Conservation (phyloP, 2,329 filamentous ascomycete genomes). For the Cercospora sp. region DNA sequence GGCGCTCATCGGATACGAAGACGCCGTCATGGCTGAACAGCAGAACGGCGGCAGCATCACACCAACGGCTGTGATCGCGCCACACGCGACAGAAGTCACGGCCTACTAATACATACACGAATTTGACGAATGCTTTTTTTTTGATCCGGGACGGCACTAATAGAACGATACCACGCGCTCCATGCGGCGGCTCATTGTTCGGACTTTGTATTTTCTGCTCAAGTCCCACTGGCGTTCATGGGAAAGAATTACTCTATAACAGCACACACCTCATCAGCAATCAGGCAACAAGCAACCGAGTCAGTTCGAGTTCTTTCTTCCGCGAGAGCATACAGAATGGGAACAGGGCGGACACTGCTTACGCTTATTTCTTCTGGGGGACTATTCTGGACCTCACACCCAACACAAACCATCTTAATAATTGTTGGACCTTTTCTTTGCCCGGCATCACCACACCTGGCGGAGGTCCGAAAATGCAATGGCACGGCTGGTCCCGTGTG, state of each 20-base stretch:
- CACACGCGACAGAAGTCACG: conserved; percentile 36
- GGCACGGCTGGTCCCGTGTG: conserved; percentile 20
- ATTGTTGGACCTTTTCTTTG: conserved; percentile 16
- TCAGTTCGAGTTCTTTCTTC: conserved; percentile 4
- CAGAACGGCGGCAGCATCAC: conserved; percentile 29
- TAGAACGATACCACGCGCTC: conserved; percentile 24
- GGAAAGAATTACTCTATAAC: conserved; percentile 8
- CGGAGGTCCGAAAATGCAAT: background rate
- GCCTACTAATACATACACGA: conserved; percentile 34
- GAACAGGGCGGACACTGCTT: background rate
- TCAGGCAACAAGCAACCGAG: background rate
- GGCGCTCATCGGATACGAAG: conserved; percentile 90
- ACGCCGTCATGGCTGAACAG: conserved; percentile 59
- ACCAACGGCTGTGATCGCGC: conserved; percentile 26
- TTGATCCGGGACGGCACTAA: conserved; percentile 12
- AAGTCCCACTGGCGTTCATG: conserved; percentile 13
- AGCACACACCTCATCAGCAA: conserved; percentile 14
- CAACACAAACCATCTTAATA: background rate
- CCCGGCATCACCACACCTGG: background rate
- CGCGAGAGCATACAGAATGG: conserved; percentile 1
- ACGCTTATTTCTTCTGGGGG: conserved; percentile 2
- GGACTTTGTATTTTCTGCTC: conserved; percentile 17
- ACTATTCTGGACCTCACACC: background rate
- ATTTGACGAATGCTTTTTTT: conserved; percentile 23
- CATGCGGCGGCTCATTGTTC: conserved; percentile 17